Evolutionary conservation across 805 yeast genomes (phyloP), one percentile per base, ranked within the genome.

Genomic region (Candida yuanshanica): DNA sequence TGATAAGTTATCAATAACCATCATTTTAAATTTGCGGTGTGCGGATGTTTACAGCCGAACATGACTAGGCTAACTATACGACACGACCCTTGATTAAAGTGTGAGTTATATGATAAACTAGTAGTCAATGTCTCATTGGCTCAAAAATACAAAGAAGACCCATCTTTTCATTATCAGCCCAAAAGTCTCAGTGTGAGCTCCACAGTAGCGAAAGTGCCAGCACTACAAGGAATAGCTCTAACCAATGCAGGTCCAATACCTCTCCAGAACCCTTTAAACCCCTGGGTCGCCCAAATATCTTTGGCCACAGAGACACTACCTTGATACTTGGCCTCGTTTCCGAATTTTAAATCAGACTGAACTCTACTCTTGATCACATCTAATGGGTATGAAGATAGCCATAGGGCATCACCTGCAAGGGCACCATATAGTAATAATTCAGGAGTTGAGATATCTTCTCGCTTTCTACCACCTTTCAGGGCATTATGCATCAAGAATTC

Each of bases 351-450:
- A 50, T 77, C 81, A 43, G 83, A 75, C 64, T 93, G 99, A 60
- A 91, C 68, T 45, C 81, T 80, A 22, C 96, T 86, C 68, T 93
- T 93, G 55, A 93, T 67, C 4, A 93, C 93, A 62, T 93, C 99
- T 20, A 90, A 66, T 12, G 98, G 99, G 59, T 90, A 91, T 13
- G 81, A 75, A 20, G 82, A 71, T 13, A 79, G 60, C 99, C 99
- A 91, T 65, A 91, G 53, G 2, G 89, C 74, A 51, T 89, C 82
- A 21, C 99, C 99, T 1, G 96, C 90, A 25, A 83, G 64, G 2
- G 95, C 98, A 49, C 99, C 99, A 59, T 71, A 90, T 22, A 75
- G 47, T 58, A 97, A 86, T 47, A 91, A 72, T 52, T 83, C 83
- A 84, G 89, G 86, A 34, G 93, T 84, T 5, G 95, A 87, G 24